Evolutionary conservation across 345 rosid species (phyloP), one percentile per base, ranked within the genome.

Genomic region (Citrus inodora): DNA sequence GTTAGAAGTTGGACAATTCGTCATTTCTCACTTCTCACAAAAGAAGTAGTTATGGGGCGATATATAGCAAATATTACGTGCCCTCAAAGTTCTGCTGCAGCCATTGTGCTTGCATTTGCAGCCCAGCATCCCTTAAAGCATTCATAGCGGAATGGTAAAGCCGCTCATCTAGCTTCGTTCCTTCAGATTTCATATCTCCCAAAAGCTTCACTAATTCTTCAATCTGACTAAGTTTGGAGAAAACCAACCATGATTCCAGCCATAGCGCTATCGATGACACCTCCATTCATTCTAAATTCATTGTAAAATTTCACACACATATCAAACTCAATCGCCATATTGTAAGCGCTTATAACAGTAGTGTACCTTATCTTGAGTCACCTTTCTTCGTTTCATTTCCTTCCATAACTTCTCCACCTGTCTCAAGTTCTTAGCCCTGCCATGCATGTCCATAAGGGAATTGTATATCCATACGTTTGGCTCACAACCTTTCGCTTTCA

Each of bases 391-490:
- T 87, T 88, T 85, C 94, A 94, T 91, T 71, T 94, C 97, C 79
- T 85, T 93, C 97, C 97, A 94, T 4, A 90, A 37, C 90, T 90
- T 93, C 85, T 94, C 93, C 1, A 89, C 95, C 68, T 89, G 89
- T 79, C 90, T 87, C 76, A 89, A 66, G 74, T 89, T 87, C 85
- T 80, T 88, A 28, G 74, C 97, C 68, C 89, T 89, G 1, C 97
- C 95, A 30, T 93, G 97, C 97, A 90, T 94, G 56, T 94, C 97
- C 82, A 94, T 74, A 79, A 93, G 80, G 9, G 95, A 82, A 73
- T 94, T 94, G 89, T 90, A 94, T 7, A 94, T 82, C 97, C 95
- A 94, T 48, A 91, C 89, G 78, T 93, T 94, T 17, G 94, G 98
- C 69, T 82, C 69, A 55, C 93, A 90, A 38, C 94, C 97, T 79